phyloP scores from a whole-genome alignment of 2,329 filamentous ascomycete genomes.

The Leptographium radiaticola region DNA sequence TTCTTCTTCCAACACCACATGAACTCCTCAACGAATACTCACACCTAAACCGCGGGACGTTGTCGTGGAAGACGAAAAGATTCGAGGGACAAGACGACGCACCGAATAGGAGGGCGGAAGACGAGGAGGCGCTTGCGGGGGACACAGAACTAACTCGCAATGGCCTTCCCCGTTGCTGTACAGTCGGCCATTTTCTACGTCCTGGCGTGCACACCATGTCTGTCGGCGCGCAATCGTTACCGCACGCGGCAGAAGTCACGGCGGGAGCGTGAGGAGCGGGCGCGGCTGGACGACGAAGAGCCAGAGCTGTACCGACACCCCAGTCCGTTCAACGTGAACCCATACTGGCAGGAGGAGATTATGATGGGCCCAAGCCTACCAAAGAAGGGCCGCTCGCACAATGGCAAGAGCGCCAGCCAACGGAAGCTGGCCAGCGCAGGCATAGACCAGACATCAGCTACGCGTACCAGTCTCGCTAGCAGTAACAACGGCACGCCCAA shows the following conservation, averaged over 20 bases:
- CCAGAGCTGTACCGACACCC: slow-evolving; percentile 68
- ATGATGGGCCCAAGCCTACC: slow-evolving; percentile 63
- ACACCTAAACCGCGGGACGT: neutral
- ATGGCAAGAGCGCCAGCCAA: slow-evolving; percentile 43
- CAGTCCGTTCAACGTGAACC: slow-evolving; percentile 73
- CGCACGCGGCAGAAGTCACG: slow-evolving; percentile 59
- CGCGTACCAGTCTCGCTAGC: slow-evolving; percentile 24
- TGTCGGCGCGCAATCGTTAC: slow-evolving; percentile 54
- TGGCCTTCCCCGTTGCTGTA: slow-evolving; percentile 46
- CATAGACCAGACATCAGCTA: slow-evolving; percentile 34
- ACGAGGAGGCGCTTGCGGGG: neutral
- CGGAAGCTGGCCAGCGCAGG: slow-evolving; percentile 46
- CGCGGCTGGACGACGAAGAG: slow-evolving; percentile 52
- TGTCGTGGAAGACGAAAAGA: neutral
- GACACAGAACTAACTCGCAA: slow-evolving; percentile 12
- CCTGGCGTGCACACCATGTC: slow-evolving; percentile 66
- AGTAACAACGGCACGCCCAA: slow-evolving; percentile 17
- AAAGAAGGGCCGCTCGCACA: slow-evolving; percentile 37
- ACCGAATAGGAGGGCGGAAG: neutral
- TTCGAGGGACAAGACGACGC: neutral
- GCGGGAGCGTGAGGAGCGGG: slow-evolving; percentile 52
- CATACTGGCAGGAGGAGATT: slow-evolving; percentile 82
- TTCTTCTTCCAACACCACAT: neutral
- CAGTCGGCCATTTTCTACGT: slow-evolving; percentile 72
- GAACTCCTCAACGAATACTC: neutral